These are phyloP conservation scores for Kodamaea leandrae DNA, from an alignment of 805 yeast genomes.

Conservation along the genomic window DNA sequence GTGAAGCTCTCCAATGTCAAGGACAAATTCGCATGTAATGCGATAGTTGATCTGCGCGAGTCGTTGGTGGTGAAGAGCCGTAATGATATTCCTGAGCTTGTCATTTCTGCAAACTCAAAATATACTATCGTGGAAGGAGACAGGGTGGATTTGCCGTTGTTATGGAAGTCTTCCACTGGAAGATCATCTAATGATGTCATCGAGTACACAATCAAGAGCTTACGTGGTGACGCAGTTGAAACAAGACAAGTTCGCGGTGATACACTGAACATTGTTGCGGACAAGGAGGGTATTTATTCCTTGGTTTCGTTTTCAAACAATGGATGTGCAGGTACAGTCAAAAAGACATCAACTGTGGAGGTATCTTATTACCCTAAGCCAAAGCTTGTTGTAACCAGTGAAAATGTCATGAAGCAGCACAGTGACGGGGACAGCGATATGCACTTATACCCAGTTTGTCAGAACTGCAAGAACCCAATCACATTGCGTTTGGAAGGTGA, in stretches of 20 bases:
- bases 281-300: slow-evolving; percentile 42
- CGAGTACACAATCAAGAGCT: slow-evolving; percentile 26
- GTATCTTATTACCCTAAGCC: slow-evolving; percentile 28
- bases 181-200: slow-evolving; percentile 28
- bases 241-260: slow-evolving; percentile 10
- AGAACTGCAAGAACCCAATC: slow-evolving; percentile 25
- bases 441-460: slow-evolving; percentile 32
- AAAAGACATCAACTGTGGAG: slow-evolving; percentile 16
- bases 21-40: slow-evolving; percentile 78
- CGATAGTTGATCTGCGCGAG: slow-evolving; percentile 63
- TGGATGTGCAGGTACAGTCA: slow-evolving; percentile 45
- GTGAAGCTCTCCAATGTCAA: slow-evolving; percentile 60
- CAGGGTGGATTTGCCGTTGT: slow-evolving; percentile 52
- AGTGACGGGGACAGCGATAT: slow-evolving; percentile 19
- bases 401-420: slow-evolving; percentile 21
- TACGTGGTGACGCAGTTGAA: slow-evolving; percentile 9
- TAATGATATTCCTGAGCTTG: slow-evolving; percentile 57
- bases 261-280: slow-evolving; percentile 27
- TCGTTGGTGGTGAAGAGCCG: slow-evolving; percentile 57
- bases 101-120: slow-evolving; percentile 14
- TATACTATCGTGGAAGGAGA: slow-evolving; percentile 61
- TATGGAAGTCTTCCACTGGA: slow-evolving; percentile 34
- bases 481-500: slow-evolving; percentile 50
- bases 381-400: slow-evolving; percentile 17
- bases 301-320: slow-evolving; percentile 39